phyloP scores from a whole-genome alignment of 371 early-diverging fungal genomes.

The Mucor saturninus region DNA sequence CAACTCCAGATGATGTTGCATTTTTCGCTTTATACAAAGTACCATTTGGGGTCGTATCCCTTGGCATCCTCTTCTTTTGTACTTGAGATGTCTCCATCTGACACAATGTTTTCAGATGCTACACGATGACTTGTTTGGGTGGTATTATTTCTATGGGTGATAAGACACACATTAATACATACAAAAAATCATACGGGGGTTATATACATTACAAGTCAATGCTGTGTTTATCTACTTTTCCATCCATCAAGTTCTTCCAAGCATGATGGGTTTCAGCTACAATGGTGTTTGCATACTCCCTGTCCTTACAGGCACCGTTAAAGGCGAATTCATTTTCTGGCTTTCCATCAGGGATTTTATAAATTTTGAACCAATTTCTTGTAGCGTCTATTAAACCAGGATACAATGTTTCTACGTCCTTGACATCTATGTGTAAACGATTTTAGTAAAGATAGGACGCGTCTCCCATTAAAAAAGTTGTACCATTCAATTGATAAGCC shows the following conservation, averaged over 20 bases:
- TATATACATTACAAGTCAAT: slow-evolving; percentile 20
- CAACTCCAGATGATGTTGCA: no score
- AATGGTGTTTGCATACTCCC: slow-evolving; percentile 75
- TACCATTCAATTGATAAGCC: slow-evolving; percentile 88
- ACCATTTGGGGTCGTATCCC: slow-evolving; percentile 25
- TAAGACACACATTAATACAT: slow-evolving; percentile 1
- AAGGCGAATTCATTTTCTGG: slow-evolving; percentile 98
- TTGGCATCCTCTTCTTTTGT: slow-evolving; percentile 9
- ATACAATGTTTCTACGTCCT: slow-evolving; percentile 94
- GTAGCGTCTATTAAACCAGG: slow-evolving; percentile 97
- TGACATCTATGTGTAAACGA: slow-evolving; percentile 73
- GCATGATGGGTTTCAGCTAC: slow-evolving; percentile 91
- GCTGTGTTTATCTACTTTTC: slow-evolving; percentile 21
- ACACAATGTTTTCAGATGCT: background rate
- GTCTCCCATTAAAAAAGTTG: background rate
- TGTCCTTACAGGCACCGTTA: slow-evolving; percentile 88
- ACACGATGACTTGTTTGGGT: background rate
- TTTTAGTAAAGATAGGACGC: background rate
- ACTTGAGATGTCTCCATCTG: background rate
- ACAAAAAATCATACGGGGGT: no score
- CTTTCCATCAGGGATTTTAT: slow-evolving; percentile 99
- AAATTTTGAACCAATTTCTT: slow-evolving; percentile 98
- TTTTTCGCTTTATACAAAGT: slow-evolving; percentile 11
- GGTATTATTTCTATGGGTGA: background rate
- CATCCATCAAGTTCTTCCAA: slow-evolving; percentile 84